phyloP scores from a whole-genome alignment of 2,329 filamentous ascomycete genomes.

The Colletotrichum trifolii region DNA sequence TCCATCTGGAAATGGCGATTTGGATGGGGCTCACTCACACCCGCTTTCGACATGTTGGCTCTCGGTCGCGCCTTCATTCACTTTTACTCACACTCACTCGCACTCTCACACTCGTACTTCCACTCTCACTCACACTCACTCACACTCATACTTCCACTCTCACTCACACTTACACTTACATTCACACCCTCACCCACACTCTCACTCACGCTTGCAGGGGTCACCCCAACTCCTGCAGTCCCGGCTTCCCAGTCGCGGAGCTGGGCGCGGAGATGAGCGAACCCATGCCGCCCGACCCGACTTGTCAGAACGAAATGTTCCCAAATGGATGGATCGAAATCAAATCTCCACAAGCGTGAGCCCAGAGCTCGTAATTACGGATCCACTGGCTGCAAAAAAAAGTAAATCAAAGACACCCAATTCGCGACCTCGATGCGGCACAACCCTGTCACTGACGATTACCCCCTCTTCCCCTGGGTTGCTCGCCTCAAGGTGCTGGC shows the following conservation, averaged over 20 bases:
- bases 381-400: neutral
- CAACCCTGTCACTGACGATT: slow-evolving; percentile 8
- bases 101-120: no score
- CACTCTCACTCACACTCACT: no score
- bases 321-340: neutral
- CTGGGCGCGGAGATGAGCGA: slow-evolving; percentile 30
- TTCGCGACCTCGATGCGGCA: slow-evolving; percentile 23
- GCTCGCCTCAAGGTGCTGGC: no score
- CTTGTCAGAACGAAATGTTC: neutral
- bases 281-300: slow-evolving; percentile 25
- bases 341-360: slow-evolving; percentile 14
- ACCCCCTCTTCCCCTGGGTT: no score
- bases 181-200: no score
- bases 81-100: no score
- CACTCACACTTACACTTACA: no score
- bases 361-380: slow-evolving; percentile 34
- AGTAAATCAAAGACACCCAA: slow-evolving; percentile 15
- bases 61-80: no score
- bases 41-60: no score
- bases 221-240: slow-evolving; percentile 4
- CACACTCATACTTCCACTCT: no score
- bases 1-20: no score
- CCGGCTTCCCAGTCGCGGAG: slow-evolving; percentile 4
- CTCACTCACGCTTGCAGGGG: neutral
- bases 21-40: no score